Evolutionary conservation across 495 filamentous ascomycete species (phyloP), one percentile per base, ranked within the genome.

Genomic region (Xylaria longipes): DNA sequence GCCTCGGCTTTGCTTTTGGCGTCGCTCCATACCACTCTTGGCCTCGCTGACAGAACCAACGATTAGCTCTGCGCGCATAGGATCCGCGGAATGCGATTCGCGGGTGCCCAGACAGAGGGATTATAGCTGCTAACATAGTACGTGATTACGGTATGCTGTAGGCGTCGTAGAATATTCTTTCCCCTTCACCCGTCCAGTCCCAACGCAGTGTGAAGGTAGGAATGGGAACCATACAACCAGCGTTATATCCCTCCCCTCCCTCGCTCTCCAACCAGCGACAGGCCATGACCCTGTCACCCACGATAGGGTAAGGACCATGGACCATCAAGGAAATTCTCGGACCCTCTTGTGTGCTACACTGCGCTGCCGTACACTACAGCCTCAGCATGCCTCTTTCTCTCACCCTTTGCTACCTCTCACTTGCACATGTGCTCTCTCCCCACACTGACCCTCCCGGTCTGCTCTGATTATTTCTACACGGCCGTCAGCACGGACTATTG

Each of bases 1-100:
- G 69, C 69, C 69, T 71, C 61, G 69, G 62, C 61, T 58, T 66
- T 71, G 48, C 69, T 66, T 66, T 71, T 71, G 46, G 69, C 39
- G 62, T 66, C 48, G 62, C 61, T 71, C 69, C 35, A 58, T 58
- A 22, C 69, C 61, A 4, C 50, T 71, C 69, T 66, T 14, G 69
- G 62, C 39, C 25, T 33, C 48, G 69, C 58, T 66, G 69, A 71
- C 62, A 46, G 52, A 60, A 29, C 54, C 54, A 69, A 43, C 35
- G 35, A 11, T 12, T n/a, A 46, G 39, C 33, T 43, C 39, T 27
- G 52, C 37, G 39, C 65, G 37, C 65, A 60, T n/a, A 68, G 65
- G 65, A 54, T 66, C 12, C 46, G 35, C 48, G n/a, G 37, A 43
- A 46, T 45, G 52, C 52, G 52, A 60, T 69, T 52, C 52, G 66